Conservation (phyloP, 768 basidiomycete species). For the Tricholomella constricta region DNA sequence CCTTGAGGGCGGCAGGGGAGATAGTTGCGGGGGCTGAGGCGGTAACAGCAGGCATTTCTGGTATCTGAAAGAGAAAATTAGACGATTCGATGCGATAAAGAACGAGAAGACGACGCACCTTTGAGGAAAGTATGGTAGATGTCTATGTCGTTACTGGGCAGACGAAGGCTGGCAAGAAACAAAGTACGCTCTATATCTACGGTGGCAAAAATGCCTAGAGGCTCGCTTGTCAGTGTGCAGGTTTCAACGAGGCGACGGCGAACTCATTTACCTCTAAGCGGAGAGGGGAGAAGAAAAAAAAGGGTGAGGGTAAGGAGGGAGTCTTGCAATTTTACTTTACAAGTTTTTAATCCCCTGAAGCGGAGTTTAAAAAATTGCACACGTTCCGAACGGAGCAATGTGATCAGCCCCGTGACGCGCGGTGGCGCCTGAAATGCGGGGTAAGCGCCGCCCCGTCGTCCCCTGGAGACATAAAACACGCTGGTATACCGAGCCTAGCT, state of each 20-base stretch:
- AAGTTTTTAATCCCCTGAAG: slow-evolving; percentile 33
- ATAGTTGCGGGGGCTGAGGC: slow-evolving; percentile 61
- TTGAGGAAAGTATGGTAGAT: slow-evolving; percentile 37
- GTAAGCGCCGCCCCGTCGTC: slow-evolving; percentile 7
- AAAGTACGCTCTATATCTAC: slow-evolving; percentile 67
- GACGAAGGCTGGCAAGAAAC: slow-evolving; percentile 58
- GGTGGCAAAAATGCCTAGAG: slow-evolving; percentile 33
- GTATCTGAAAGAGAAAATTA: slow-evolving; percentile 38
- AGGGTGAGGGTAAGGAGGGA: slow-evolving; percentile 38
- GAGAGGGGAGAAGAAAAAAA: slow-evolving; percentile 33
- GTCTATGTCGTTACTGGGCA: slow-evolving; percentile 46
- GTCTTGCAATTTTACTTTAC: slow-evolving; percentile 20
- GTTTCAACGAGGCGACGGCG: slow-evolving; percentile 8
- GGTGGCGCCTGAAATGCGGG: slow-evolving; percentile 18
- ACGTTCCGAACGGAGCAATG: slow-evolving; percentile 15
- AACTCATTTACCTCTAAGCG: slow-evolving; percentile 40
- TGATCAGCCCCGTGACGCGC: slow-evolving; percentile 21
- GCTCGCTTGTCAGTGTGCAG: slow-evolving; percentile 6
- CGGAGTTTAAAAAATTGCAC: slow-evolving; percentile 46
- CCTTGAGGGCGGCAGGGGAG: slow-evolving; percentile 73
- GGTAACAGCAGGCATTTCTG: slow-evolving; percentile 81
- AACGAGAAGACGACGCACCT: slow-evolving; percentile 36
- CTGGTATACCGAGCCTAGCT: background rate
- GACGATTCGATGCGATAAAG: background rate
- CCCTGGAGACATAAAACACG: background rate